Evolutionary conservation across 768 basidiomycete genomes (phyloP), one percentile per base, ranked within the genome.

Genomic region (Dioszegia hungarica): DNA sequence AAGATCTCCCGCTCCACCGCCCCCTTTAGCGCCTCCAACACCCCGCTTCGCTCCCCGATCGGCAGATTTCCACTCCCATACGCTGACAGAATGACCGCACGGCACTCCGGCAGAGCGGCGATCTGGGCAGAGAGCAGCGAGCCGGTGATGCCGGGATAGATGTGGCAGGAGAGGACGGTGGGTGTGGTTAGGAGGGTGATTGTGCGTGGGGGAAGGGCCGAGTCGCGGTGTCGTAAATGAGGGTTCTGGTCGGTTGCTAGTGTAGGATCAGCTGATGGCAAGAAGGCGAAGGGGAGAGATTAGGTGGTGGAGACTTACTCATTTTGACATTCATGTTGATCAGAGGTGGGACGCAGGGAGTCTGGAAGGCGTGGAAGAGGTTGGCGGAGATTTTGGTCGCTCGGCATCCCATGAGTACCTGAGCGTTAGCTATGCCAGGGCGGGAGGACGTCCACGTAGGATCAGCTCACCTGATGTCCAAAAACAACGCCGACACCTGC

Each of bases 241-340:
- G 60, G 24, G 20, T 58, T 54, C 10, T 24, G 52, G 28, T 34
- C 33, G 28, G 8, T 22, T 28, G 38, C 41, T 54, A 19, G 25
- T n/a, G n/a, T n/a, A n/a, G n/a, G n/a, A n/a, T n/a, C n/a, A n/a
- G n/a, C n/a, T n/a, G n/a, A n/a, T n/a, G n/a, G n/a, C n/a, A n/a
- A n/a, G n/a, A n/a, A n/a, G n/a, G n/a, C n/a, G 46, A 37, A 54
- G 53, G 34, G n/a, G 25, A 19, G 12, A n/a, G 27, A 33, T n/a
- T 8, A 40, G 43, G 43, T 8, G 17, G 25, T 9, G 12, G 1
- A 6, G 34, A 67, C 70, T 54, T 43, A 72, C 70, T 72, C 60
- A 72, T 64, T 39, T 72, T 72, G 27, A 72, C 70, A 44, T 72
- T 67, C 45, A 72, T 58, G 41, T 64, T 67, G 58, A 72, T 63